These are phyloP conservation scores for Colletotrichum godetiae DNA, from an alignment of 2,329 filamentous ascomycete genomes.

Conservation along the genomic window DNA sequence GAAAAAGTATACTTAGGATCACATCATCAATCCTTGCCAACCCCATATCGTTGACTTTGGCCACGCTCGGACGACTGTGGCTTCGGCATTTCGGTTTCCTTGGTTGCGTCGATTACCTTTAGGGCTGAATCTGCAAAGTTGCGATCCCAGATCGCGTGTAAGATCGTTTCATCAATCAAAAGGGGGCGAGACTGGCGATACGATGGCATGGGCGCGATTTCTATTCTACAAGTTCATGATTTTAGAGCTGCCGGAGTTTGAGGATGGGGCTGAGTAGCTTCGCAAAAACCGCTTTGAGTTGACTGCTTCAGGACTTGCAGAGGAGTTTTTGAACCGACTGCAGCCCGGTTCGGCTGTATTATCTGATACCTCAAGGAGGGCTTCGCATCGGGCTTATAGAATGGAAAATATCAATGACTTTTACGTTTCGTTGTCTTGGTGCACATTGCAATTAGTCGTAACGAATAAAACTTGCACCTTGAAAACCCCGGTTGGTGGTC, in stretches of 20 bases:
- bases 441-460: neutral
- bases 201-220: neutral
- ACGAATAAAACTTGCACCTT: neutral
- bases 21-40: constrained; percentile 15
- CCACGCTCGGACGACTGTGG: neutral
- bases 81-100: neutral
- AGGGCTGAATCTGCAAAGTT: constrained; percentile 22
- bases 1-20: neutral
- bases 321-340: constrained; percentile 16
- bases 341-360: neutral
- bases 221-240: neutral
- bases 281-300: neutral
- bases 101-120: neutral
- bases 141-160: constrained; percentile 30
- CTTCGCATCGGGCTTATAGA: neutral
- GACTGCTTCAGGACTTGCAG: neutral
- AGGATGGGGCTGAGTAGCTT: constrained; percentile 27
- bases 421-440: neutral
- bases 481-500: constrained; percentile 2
- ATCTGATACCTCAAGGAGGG: constrained; percentile 8
- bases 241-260: neutral
- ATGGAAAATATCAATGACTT: neutral
- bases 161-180: neutral
- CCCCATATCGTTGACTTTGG: neutral
- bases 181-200: neutral